Evolutionary conservation across 306 rosid genomes (phyloP).

Genomic region (Notholithocarpus densiflorus): DNA sequence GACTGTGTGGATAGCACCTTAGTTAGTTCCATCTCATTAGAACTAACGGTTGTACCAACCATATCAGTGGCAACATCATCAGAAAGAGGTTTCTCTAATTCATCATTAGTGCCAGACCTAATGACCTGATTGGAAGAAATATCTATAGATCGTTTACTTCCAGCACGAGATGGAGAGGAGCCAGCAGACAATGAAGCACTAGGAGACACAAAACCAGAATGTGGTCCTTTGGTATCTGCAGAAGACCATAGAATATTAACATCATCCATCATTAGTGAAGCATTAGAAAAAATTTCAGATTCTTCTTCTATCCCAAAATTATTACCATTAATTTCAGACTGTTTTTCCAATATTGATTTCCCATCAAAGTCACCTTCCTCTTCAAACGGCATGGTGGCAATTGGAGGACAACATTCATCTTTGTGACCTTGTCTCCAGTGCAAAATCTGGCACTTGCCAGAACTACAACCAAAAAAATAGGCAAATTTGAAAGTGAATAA

Average conservation of each 20-base stretch:
- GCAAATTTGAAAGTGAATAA: conserved; percentile 17
- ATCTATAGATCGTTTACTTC: conserved; percentile 32
- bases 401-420: conserved; percentile 59
- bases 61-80: conserved; percentile 11
- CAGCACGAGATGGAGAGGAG: conserved; percentile 32
- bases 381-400: conserved; percentile 13
- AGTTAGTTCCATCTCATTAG: conserved; percentile 16
- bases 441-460: conserved; percentile 82
- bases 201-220: conserved; percentile 23
- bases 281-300: conserved; percentile 5
- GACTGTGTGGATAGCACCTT: conserved; percentile 19
- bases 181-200: conserved; percentile 18
- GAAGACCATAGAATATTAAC: conserved; percentile 28
- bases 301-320: conserved; percentile 18
- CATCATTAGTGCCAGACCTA: conserved; percentile 14
- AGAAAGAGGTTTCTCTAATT: conserved; percentile 30
- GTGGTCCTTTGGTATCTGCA: conserved; percentile 40
- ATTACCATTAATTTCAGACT: conserved; percentile 39
- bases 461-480: conserved; percentile 49
- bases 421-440: conserved; percentile 88
- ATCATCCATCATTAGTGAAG: conserved; percentile 15
- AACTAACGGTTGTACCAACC: conserved; percentile 14
- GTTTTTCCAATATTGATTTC: conserved; percentile 11
- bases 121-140: conserved; percentile 12
- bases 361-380: conserved; percentile 24